A percentile compares a stretch with the other conserved stretches of the same genome.
These are phyloP conservation scores for Aspergillus fijiensis DNA, from an alignment of 2,329 filamentous ascomycete species.

Conservation along the genomic window DNA sequence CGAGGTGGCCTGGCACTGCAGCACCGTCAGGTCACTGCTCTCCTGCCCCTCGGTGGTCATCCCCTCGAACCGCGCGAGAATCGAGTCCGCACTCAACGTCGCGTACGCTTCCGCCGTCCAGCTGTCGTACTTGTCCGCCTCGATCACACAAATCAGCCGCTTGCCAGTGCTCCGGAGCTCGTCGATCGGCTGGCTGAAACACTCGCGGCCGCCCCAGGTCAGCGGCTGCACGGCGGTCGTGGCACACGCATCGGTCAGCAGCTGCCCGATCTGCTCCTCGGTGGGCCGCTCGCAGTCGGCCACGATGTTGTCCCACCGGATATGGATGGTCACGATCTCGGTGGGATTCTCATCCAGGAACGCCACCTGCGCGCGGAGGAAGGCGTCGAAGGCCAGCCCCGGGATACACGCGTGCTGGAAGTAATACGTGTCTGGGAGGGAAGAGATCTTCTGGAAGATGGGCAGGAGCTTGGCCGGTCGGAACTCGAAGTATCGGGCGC, in stretches of 20 bases:
- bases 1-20: constrained; percentile 8
- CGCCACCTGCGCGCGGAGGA: constrained; percentile 7
- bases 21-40: not conserved
- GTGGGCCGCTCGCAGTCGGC: constrained; percentile 1
- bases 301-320: constrained; percentile 6
- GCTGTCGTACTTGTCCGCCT: constrained; percentile 7
- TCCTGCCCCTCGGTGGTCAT: constrained; percentile 7
- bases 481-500: constrained; percentile 5
- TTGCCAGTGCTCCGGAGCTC: not conserved
- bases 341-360: constrained; percentile 4
- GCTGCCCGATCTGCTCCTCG: not conserved
- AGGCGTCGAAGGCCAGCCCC: constrained; percentile 1
- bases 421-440: constrained; percentile 3
- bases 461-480: constrained; percentile 5
- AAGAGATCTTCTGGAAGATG: constrained; percentile 5
- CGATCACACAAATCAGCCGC: constrained; percentile 1
- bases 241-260: constrained; percentile 2
- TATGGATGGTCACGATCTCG: constrained; percentile 3
- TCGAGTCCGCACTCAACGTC: not conserved
- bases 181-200: constrained; percentile 3
- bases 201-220: constrained; percentile 1
- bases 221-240: not conserved
- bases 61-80: not conserved
- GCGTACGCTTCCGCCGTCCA: constrained; percentile 6
- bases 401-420: constrained; percentile 8